Percentiles rank a stretch among this genome's conserved stretches.
Evolutionary conservation across 2,329 filamentous ascomycete genomes (phyloP).

Genomic region (Colletotrichum orbiculare): DNA sequence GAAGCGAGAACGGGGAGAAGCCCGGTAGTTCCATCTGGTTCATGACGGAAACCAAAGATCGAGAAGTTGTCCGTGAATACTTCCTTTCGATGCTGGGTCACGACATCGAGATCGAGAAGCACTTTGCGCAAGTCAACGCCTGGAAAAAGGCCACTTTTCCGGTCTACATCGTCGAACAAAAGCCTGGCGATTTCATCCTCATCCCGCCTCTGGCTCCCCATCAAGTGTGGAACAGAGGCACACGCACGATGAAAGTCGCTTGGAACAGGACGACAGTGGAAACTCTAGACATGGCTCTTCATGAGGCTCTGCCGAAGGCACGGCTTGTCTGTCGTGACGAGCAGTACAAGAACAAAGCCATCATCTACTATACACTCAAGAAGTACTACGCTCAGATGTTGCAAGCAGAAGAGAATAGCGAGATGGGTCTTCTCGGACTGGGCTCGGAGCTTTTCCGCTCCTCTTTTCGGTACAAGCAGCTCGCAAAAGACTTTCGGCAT

Average conservation of each 20-base stretch:
- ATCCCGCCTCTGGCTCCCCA: conserved; percentile 94
- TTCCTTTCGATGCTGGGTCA: conserved; percentile 94
- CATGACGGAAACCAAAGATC: conserved; percentile 96
- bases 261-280: conserved; percentile 97
- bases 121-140: conserved; percentile 94
- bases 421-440: conserved; percentile 59
- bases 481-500: conserved; percentile 85
- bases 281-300: conserved; percentile 85
- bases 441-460: conserved; percentile 55
- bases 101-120: conserved; percentile 95
- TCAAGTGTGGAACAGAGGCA: conserved; percentile 98
- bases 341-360: conserved; percentile 98
- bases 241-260: conserved; percentile 94
- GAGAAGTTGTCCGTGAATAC: conserved; percentile 90
- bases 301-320: conserved; percentile 88
- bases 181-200: conserved; percentile 89
- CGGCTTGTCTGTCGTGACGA: conserved; percentile 95
- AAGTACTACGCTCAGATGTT: conserved; percentile 78
- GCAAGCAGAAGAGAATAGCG: conserved; percentile 61
- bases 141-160: conserved; percentile 96
- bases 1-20: conserved; percentile 77
- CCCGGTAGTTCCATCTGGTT: conserved; percentile 96
- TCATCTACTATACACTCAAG: conserved; percentile 86
- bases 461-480: conserved; percentile 68
- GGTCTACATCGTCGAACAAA: conserved; percentile 93